A percentile compares a stretch with the other conserved stretches of the same genome.
Evolutionary conservation across 2,329 filamentous ascomycete species (phyloP).

Genomic region (Paecilomyces sp.): DNA sequence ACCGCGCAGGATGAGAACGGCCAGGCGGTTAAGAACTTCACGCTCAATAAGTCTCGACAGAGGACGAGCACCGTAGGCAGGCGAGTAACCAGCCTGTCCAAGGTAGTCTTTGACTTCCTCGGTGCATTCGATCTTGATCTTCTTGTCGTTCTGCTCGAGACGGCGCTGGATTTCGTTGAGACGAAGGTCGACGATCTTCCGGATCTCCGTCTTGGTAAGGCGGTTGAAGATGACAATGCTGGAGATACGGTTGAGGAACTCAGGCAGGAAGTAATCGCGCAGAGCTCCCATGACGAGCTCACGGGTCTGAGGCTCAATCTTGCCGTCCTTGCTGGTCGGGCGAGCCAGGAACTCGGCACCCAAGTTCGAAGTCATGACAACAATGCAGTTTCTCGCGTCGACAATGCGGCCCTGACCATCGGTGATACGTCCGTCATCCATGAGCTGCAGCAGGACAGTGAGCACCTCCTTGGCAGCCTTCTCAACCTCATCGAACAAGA

Average conservation of each 20-base stretch:
- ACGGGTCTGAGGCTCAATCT: constrained; percentile 74
- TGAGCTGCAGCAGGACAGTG: constrained; percentile 95
- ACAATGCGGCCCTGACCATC: constrained; percentile 94
- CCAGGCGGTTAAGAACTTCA: constrained; percentile 89
- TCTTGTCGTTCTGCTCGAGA: constrained; percentile 74
- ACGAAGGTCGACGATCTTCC: constrained; percentile 89
- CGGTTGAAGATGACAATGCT: constrained; percentile 98
- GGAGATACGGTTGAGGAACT: constrained; percentile 97
- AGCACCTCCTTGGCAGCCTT: constrained; percentile 97
- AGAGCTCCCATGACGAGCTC: constrained; percentile 88
- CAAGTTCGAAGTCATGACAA: constrained; percentile 98
- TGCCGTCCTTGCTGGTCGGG: constrained; percentile 68
- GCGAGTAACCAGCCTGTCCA: constrained; percentile 84
- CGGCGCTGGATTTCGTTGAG: constrained; percentile 85
- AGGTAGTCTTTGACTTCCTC: constrained; percentile 89
- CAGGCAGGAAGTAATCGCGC: constrained; percentile 92
- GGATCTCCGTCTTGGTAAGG: constrained; percentile 80
- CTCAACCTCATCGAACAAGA: constrained; percentile 96
- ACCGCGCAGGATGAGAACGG: constrained; percentile 82
- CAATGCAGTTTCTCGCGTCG: constrained; percentile 95
- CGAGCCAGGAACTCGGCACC: constrained; percentile 90
- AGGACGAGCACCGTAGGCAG: constrained; percentile 88
- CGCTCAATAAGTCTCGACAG: constrained; percentile 88
- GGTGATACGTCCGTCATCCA: constrained; percentile 98
- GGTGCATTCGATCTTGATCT: constrained; percentile 75